Evolutionary conservation across 345 rosid genomes (phyloP), one percentile per base, ranked within the genome.

Genomic region (Euphorbia peplus): DNA sequence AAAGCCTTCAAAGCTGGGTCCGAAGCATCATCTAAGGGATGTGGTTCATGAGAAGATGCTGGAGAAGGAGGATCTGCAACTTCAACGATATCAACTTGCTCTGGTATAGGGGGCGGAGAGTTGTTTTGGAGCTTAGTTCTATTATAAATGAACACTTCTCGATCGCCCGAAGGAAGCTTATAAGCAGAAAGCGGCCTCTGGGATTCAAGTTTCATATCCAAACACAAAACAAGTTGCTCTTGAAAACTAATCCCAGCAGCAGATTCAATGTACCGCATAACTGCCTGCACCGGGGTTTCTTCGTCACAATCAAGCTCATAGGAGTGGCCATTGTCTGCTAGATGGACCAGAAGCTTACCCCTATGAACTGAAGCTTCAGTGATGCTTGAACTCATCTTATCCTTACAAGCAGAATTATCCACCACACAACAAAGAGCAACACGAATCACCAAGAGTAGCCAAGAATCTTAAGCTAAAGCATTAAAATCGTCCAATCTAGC

Each of bases 1-100:
- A 95, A 78, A 29, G 97, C 97, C 86, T 88, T 95, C 79, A 95
- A 74, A 62, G 98, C 98, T 35, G 98, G 99, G 74, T 95, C 99
- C 0, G 82, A 64, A 35, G 92, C 92, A 78, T 92, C 95, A 58
- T 90, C 99, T 70, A 87, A 72, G 62, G 97, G 95, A 75, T 92
- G 97, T 18, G 88, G 91, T 11, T 86, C 85, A 30, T 76, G 83
- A 2, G 79, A 58, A 1, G 84, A 63, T 52, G 82, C 81, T 0
- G 86, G 88, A 1, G 80, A 68, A 6, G 77, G 81, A 70, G 95
- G 91, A 28, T 86, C 93, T 5, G 82, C 64, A 69, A 83, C 75
- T 53, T 87, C 98, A 18, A 67, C 75, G 3, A 82, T 52, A 63
- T 83, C 82, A 54, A 86, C 79, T 73, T 85, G 80, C 76, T 95